Evolutionary conservation across 371 early-diverging fungal species (phyloP).

Genomic region (Rhizomucor pusillus): DNA sequence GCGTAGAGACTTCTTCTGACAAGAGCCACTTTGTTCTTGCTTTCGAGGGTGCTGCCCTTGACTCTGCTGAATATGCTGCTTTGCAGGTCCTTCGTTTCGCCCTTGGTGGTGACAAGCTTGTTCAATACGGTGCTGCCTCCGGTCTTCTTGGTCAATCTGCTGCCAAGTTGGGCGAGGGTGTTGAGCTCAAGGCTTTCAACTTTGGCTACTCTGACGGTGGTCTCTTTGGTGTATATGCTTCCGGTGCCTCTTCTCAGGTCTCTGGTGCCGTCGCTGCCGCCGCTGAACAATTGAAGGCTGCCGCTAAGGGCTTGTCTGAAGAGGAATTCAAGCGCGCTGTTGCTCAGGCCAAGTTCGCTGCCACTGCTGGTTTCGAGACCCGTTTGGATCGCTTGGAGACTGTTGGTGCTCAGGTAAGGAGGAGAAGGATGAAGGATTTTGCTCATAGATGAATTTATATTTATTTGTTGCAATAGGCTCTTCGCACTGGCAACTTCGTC

Average conservation of each 20-base stretch:
- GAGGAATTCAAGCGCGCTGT: constrained; percentile 78
- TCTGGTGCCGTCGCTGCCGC: constrained; percentile 64
- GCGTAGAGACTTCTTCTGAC: constrained; percentile 58
- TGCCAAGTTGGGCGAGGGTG: constrained; percentile 49
- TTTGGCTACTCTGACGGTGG: constrained; percentile 91
- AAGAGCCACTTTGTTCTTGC: constrained; percentile 75
- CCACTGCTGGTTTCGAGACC: constrained; percentile 60
- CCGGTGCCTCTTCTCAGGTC: constrained; percentile 63
- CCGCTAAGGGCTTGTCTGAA: constrained; percentile 52
- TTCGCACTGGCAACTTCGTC: constrained; percentile 44
- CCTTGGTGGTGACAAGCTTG: constrained; percentile 74
- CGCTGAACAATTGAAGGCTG: constrained; percentile 67
- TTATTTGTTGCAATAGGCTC: constrained; percentile 32
- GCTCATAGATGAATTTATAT: not conserved
- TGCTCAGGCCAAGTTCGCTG: constrained; percentile 82
- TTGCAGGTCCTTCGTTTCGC: constrained; percentile 77
- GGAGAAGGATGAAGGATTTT: not conserved
- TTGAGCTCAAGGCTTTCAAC: constrained; percentile 77
- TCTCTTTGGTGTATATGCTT: constrained; percentile 82
- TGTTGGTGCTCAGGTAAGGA: constrained; percentile 45
- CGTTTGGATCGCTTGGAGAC: constrained; percentile 56
- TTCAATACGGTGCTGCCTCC: constrained; percentile 75
- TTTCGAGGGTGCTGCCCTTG: constrained; percentile 69
- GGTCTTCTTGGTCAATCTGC: constrained; percentile 73
- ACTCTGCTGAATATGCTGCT: constrained; percentile 68